phyloP scores from a whole-genome alignment of 164 flowering plant genomes.

The Vitis labrusca region DNA sequence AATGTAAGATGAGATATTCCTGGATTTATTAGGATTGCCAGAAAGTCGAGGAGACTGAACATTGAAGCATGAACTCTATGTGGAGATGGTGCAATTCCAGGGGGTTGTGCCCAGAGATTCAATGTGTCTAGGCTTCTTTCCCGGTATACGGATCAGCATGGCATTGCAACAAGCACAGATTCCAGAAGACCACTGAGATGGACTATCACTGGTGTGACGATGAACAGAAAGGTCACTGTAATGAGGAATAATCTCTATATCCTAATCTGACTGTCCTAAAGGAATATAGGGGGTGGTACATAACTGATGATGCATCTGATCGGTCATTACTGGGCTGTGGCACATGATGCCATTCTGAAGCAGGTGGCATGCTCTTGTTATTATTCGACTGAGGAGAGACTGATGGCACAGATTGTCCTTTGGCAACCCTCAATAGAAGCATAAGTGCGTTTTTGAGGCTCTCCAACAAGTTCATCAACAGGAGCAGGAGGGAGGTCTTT shows the following conservation, averaged over 20 bases:
- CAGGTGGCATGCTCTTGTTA: conserved; percentile 37
- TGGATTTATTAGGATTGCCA: conserved; percentile 51
- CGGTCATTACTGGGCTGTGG: conserved; percentile 43
- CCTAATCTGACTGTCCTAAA: conserved; percentile 57
- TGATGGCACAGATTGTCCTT: conserved; percentile 51
- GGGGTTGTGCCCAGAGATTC: conserved; percentile 62
- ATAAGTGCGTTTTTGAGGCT: conserved; percentile 82
- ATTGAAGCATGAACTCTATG: conserved; percentile 54
- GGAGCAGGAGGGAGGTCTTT: conserved; percentile 48
- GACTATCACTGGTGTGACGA: conserved; percentile 17
- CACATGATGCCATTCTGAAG: conserved; percentile 54
- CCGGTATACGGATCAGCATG: conserved; percentile 84
- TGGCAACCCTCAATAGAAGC: conserved; percentile 87
- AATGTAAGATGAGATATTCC: conserved; percentile 63
- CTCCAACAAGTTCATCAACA: conserved; percentile 65
- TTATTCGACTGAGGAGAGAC: conserved; percentile 32
- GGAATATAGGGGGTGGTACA: conserved; percentile 53
- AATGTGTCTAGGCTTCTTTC: conserved; percentile 77
- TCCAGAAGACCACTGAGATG: conserved; percentile 82
- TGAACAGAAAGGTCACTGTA: conserved; percentile 18
- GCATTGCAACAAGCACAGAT: conserved; percentile 97
- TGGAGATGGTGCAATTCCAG: conserved; percentile 67
- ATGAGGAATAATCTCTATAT: conserved; percentile 20
- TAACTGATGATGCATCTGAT: conserved; percentile 28
- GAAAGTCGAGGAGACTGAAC: conserved; percentile 49